Evolutionary conservation across 345 rosid genomes (phyloP), one percentile per base, ranked within the genome.

Genomic region (Jatropha curcas): DNA sequence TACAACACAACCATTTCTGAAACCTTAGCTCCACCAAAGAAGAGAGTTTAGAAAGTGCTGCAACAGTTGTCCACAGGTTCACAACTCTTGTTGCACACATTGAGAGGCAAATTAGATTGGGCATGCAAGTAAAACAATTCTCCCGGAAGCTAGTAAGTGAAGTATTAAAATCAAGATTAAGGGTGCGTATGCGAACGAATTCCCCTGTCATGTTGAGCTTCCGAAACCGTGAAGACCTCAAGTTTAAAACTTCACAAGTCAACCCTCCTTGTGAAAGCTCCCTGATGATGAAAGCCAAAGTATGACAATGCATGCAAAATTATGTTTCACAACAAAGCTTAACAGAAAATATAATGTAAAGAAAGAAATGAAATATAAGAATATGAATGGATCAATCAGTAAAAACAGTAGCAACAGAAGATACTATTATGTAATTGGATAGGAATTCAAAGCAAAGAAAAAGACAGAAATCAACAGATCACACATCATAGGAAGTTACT

Each of bases 161-260:
- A 80, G 86, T 86, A 70, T 89, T 89, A 70, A 73, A 84, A 81
- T 94, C 97, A 60, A 92, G 88, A 82, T 87, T 87, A 58, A 92
- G 93, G 37, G 92, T 86, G 74, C 79, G 95, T 56, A 89, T 55
- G 61, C 67, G 79, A 77, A 59, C 61, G 82, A 94, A 94, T 72
- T 87, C 80, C 60, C 98, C 98, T n/a, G 73, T 80, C 80, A 94
- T 86, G 82, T 89, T 90, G 81, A 92, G 96, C 84, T 94, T 89
- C 75, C 79, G 86, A 55, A 87, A 74, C 74, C 77, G 85, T 16
- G 88, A 79, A 83, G 82, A 84, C 81, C 89, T 89, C 88, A 90
- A 72, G 73, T 86, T 87, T 66, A 94, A 75, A 71, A 87, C 88
- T 81, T 89, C 78, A 73, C 98, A 94, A 71, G 78, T 61, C 85